These are phyloP conservation scores for Suillus spraguei DNA, from an alignment of 768 basidiomycete species.

Conservation along the genomic window DNA sequence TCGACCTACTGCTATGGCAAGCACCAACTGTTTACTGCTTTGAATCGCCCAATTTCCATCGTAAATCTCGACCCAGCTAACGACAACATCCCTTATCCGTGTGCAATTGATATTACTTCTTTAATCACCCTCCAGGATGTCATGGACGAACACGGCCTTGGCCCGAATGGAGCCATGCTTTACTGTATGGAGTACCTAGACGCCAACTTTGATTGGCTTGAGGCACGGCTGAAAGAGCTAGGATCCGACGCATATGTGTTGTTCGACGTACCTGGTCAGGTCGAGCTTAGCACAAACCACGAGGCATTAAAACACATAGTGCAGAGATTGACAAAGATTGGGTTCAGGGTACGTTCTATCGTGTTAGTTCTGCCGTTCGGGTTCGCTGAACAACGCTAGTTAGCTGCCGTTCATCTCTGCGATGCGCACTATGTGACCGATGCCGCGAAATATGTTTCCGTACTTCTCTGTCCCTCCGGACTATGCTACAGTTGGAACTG, in stretches of 20 bases:
- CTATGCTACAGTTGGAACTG: slow-evolving; percentile 99
- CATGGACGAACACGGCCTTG: slow-evolving; percentile 82
- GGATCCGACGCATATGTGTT: slow-evolving; percentile 82
- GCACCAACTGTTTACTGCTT: slow-evolving; percentile 85
- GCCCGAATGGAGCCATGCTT: slow-evolving; percentile 95
- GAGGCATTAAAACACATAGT: slow-evolving; percentile 84
- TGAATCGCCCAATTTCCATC: slow-evolving; percentile 82
- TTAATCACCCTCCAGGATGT: slow-evolving; percentile 87
- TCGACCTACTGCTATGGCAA: slow-evolving; percentile 90
- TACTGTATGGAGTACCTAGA: slow-evolving; percentile 98
- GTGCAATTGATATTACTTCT: slow-evolving; percentile 80
- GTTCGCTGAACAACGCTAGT: slow-evolving; percentile 43
- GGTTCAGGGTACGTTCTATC: slow-evolving; percentile 75
- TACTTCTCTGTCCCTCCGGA: slow-evolving; percentile 90
- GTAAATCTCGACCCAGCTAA: slow-evolving; percentile 98
- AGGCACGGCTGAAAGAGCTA: slow-evolving; percentile 63
- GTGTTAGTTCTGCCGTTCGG: slow-evolving; percentile 8
- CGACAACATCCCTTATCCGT: slow-evolving; percentile 87
- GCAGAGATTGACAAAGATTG: slow-evolving; percentile 64
- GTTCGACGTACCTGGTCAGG: slow-evolving; percentile 97
- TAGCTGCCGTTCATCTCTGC: slow-evolving; percentile 93
- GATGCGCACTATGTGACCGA: slow-evolving; percentile 98
- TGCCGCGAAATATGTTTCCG: slow-evolving; percentile 91
- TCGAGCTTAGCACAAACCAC: slow-evolving; percentile 96
- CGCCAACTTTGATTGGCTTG: slow-evolving; percentile 89